Evolutionary conservation across 371 early-diverging fungal species (phyloP).

Genomic region (Basidiobolus meristosporus): DNA sequence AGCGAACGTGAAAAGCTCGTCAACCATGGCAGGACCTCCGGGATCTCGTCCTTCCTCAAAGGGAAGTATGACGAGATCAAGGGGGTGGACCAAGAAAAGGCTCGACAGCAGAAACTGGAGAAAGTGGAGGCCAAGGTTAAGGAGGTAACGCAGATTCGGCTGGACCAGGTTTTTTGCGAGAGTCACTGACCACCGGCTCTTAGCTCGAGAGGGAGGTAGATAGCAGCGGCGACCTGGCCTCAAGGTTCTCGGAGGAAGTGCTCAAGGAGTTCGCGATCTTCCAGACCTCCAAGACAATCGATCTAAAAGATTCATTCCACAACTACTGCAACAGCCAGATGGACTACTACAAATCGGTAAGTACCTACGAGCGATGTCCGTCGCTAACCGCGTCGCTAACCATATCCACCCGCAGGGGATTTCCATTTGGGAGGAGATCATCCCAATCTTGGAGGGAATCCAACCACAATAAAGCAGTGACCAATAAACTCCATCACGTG

Average conservation of each 20-base stretch:
- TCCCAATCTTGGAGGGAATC: slow-evolving; percentile 24
- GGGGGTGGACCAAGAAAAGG: slow-evolving; percentile 70
- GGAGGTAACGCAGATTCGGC: slow-evolving; percentile 27
- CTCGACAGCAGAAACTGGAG: slow-evolving; percentile 51
- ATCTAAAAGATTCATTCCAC: slow-evolving; percentile 52
- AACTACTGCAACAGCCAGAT: slow-evolving; percentile 56
- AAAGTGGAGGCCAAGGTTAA: slow-evolving; percentile 48
- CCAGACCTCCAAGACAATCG: slow-evolving; percentile 49
- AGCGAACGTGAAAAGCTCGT: slow-evolving; percentile 35
- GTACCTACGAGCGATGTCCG: too few species aligned
- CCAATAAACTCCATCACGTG: too few species aligned
- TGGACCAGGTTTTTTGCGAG: neutral
- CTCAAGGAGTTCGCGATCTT: slow-evolving; percentile 64
- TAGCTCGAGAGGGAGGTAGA: slow-evolving; percentile 70
- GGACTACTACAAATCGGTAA: slow-evolving; percentile 57
- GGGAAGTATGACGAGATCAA: slow-evolving; percentile 79
- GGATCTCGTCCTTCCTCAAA: slow-evolving; percentile 58
- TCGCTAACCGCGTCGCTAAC: too few species aligned
- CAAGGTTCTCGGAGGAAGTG: slow-evolving; percentile 59
- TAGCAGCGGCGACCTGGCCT: slow-evolving; percentile 39
- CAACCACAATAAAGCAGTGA: too few species aligned
- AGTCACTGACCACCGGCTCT: neutral
- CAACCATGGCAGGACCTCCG: slow-evolving; percentile 25
- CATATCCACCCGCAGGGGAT: slow-evolving; percentile 23
- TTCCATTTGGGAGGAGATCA: slow-evolving; percentile 43